Evolutionary conservation across 441 rosid species (phyloP).

Genomic region (Aleurites moluccanus): DNA sequence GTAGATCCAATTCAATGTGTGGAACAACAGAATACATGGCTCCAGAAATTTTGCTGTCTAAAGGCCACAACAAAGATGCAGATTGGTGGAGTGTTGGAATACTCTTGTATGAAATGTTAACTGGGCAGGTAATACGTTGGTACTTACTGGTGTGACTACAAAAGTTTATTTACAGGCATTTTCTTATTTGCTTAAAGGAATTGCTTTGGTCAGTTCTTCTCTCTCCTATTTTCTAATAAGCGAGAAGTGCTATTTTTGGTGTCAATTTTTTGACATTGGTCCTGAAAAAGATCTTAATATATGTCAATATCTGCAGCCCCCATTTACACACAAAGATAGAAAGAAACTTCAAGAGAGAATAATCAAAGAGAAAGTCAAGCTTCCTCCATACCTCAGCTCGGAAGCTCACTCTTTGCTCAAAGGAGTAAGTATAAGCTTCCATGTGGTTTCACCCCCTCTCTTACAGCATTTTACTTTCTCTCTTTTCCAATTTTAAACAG

Average conservation of each 20-base stretch:
- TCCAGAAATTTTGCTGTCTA: slow-evolving; percentile 65
- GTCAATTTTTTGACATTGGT: not conserved
- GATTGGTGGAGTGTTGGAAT: slow-evolving; percentile 83
- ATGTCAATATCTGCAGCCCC: slow-evolving; percentile 43
- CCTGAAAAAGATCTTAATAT: slow-evolving; percentile 6
- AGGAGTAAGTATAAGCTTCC: slow-evolving; percentile 46
- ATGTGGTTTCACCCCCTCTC: not conserved
- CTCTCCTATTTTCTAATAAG: not conserved
- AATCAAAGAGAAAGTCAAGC: slow-evolving; percentile 65
- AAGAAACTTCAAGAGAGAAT: slow-evolving; percentile 75
- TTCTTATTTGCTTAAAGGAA: not conserved
- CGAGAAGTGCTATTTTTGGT: not conserved
- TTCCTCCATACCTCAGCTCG: slow-evolving; percentile 56
- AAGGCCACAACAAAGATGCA: slow-evolving; percentile 72
- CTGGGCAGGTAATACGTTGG: slow-evolving; percentile 54
- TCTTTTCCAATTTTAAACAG: not conserved
- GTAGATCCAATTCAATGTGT: slow-evolving; percentile 78
- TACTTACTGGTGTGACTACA: not conserved
- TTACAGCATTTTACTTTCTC: not conserved
- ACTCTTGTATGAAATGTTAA: slow-evolving; percentile 69
- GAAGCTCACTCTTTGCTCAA: slow-evolving; percentile 77
- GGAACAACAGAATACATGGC: slow-evolving; percentile 85
- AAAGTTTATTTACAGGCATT: slow-evolving; percentile 1
- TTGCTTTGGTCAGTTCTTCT: not conserved
- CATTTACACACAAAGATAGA: slow-evolving; percentile 57